Percentiles rank a stretch among this genome's conserved stretches.
Evolutionary conservation across 306 rosid species (phyloP).

Genomic region (Inga leiocalycina): DNA sequence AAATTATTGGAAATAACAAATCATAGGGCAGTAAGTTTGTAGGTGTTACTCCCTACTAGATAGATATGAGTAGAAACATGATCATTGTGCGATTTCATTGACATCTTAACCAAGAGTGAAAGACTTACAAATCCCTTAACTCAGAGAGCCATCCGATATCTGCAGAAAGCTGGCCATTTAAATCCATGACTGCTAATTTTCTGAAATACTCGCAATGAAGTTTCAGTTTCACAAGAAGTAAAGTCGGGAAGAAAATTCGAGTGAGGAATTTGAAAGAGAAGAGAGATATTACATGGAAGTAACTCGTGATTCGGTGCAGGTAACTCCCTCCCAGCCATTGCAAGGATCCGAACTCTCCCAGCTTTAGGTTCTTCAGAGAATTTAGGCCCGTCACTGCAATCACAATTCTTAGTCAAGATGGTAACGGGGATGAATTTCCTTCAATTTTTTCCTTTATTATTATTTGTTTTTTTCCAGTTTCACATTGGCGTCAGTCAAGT

Average conservation of each 20-base stretch:
- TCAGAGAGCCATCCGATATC: slow-evolving; percentile 44
- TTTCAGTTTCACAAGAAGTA: slow-evolving; percentile 3
- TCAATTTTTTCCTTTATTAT: too few relatives aligned
- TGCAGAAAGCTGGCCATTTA: slow-evolving; percentile 45
- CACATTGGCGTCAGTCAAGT: too few relatives aligned
- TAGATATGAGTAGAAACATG: too few relatives aligned
- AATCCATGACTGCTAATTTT: slow-evolving; percentile 31
- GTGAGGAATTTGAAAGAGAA: not conserved
- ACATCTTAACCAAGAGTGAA: not conserved
- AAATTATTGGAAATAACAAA: too few relatives aligned
- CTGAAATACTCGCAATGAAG: slow-evolving; percentile 40
- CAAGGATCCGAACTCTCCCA: slow-evolving; percentile 44
- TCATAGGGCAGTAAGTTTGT: too few relatives aligned
- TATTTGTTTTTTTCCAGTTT: too few relatives aligned
- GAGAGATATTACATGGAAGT: slow-evolving; percentile 39
- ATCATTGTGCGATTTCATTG: not conserved
- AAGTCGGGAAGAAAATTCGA: not conserved
- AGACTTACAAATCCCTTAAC: slow-evolving; percentile 46
- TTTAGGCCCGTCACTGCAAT: slow-evolving; percentile 17
- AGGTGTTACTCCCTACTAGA: too few relatives aligned
- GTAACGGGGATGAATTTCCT: too few relatives aligned
- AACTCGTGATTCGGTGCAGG: slow-evolving; percentile 37
- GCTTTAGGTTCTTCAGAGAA: slow-evolving; percentile 6
- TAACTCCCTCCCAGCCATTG: slow-evolving; percentile 30
- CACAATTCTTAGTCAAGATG: not conserved